Conservation (phyloP, 768 basidiomycete genomes). For the Leccinellum rugosiceps region DNA sequence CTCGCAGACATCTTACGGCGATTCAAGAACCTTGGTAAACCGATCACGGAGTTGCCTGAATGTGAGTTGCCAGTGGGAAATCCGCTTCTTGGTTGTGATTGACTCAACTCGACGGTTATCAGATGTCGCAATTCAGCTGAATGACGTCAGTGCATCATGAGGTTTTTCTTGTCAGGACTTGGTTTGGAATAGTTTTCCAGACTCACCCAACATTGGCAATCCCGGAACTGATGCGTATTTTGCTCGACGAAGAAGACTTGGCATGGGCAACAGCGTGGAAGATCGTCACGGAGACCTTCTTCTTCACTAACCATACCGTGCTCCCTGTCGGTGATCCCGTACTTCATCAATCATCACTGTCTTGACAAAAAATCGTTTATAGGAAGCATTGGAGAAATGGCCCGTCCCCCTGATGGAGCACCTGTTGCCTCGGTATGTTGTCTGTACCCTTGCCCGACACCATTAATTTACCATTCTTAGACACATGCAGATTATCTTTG, state of each 20-base stretch:
- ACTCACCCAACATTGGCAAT: constrained; percentile 96
- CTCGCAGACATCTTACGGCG: constrained; percentile 87
- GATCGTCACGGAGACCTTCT: constrained; percentile 87
- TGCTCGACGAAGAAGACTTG: constrained; percentile 89
- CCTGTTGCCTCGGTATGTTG: constrained; percentile 68
- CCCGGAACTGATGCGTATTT: constrained; percentile 90
- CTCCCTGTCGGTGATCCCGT: constrained; percentile 59
- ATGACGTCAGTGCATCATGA: constrained; percentile 56
- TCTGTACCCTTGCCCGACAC: constrained; percentile 1
- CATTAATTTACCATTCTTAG: constrained; percentile 28
- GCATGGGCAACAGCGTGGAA: constrained; percentile 83
- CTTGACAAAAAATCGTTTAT: background rate
- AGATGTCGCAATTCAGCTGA: constrained; percentile 94
- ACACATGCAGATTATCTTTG: constrained; percentile 90
- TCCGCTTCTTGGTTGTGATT: background rate
- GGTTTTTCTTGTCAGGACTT: background rate
- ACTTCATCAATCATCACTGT: background rate
- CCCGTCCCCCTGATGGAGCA: constrained; percentile 81
- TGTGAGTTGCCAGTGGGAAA: constrained; percentile 43
- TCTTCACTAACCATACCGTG: constrained; percentile 95
- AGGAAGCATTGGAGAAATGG: constrained; percentile 93
- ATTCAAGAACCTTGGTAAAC: constrained; percentile 86
- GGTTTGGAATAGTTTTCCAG: constrained; percentile 34
- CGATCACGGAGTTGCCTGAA: constrained; percentile 78
- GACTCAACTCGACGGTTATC: constrained; percentile 8